Evolutionary conservation across 805 yeast genomes (phyloP), one percentile per base, ranked within the genome.

Genomic region (Candida qinlingensis): DNA sequence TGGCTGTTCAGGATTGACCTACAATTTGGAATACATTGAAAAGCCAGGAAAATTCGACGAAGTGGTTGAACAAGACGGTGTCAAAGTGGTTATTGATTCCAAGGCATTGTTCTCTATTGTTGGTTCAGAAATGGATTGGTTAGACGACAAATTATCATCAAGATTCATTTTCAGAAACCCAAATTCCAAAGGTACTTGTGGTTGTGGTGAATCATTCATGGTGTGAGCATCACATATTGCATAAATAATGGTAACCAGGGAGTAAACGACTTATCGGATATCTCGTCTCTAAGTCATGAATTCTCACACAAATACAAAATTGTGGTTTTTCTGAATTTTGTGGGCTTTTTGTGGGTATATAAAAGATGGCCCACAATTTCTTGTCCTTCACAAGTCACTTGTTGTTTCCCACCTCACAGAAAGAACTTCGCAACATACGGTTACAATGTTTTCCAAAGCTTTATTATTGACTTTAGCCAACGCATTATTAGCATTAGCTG

Each of bases 161-260:
- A 79, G 95, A 61, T 94, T 94, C 65, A 89, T 94, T 19, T 94
- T 94, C 75, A 85, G 78, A 64, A 94, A 94, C 67, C 99, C 99
- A 54, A 94, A 94, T 69, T 86, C 96, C 37, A 94, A 92, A 72
- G 99, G 98, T 33, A 87, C 96, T 44, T 94, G 99, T 70, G 99
- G 99, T 10, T 94, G 99, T 68, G 99, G 99, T 47, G 99, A 94
- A 71, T 88, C 97, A 5, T 94, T 94, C 67, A 94, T 91, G 97
- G 97, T 92, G 7, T 91, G 71, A 62, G 6, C n/a, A 31, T 4
- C 9, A 4, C 7, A 4, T 29, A 29, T 29, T 31, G 34, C 34
- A 8, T 31, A 31, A 8, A 8, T 3, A 8, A 8, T 11, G 34
- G 34, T 8, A 31, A 8, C 11, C 34, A 11, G 11, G 34, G 8